A percentile compares a stretch with the other conserved stretches of the same genome.
phyloP scores from a whole-genome alignment of 148 eudicot species.

The Nepenthes gracilis region DNA sequence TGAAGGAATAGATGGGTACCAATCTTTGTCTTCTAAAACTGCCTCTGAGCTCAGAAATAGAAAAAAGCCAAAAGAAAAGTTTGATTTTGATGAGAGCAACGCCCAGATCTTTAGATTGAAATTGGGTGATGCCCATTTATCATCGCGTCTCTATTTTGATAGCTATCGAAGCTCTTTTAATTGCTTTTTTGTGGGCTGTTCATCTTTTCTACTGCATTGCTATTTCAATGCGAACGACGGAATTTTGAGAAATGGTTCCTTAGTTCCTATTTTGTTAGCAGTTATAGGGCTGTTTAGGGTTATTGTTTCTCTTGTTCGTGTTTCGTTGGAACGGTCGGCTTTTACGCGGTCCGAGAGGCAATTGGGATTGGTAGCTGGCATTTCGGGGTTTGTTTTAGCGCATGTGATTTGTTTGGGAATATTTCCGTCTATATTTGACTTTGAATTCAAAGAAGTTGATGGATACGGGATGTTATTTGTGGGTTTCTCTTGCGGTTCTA shows the following conservation, averaged over 20 bases:
- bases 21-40: conserved; percentile 29
- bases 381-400: conserved; percentile 46
- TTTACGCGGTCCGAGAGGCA: conserved; percentile 65
- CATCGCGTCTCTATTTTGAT: conserved; percentile 48
- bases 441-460: conserved; percentile 45
- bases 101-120: conserved; percentile 95
- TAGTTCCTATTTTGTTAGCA: conserved; percentile 54
- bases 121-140: conserved; percentile 67
- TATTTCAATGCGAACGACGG: conserved; percentile 32
- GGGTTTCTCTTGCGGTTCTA: conserved; percentile 42
- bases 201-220: conserved; percentile 37
- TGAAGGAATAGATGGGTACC: conserved; percentile 26
- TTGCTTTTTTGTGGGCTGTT: conserved; percentile 28
- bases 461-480: conserved; percentile 41
- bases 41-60: conserved; percentile 53
- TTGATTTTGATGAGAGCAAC: conserved; percentile 84
- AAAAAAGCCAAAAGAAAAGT: conserved; percentile 49
- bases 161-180: conserved; percentile 43
- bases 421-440: conserved; percentile 48
- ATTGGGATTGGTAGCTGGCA: conserved; percentile 41
- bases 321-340: conserved; percentile 70
- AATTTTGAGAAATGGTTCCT: conserved; percentile 43
- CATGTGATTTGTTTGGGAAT: conserved; percentile 34
- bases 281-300: conserved; percentile 38
- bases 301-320: conserved; percentile 33